These are phyloP conservation scores for Phyllosticta paracitricarpa DNA, from an alignment of 2,329 filamentous ascomycete species.

Conservation along the genomic window DNA sequence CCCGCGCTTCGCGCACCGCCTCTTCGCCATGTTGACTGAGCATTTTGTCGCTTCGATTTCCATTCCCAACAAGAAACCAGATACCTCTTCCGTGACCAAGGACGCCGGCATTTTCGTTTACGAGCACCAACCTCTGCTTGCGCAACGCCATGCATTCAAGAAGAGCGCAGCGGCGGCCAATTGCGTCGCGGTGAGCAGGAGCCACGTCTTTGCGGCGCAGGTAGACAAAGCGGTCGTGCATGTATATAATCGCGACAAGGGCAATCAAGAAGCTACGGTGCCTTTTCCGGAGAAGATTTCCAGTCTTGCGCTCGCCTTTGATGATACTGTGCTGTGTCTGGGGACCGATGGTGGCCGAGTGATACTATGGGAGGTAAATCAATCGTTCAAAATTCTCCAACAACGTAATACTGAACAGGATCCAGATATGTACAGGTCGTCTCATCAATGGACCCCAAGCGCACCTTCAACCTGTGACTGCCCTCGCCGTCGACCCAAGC, in stretches of 20 bases:
- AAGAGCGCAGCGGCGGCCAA: conserved; percentile 77
- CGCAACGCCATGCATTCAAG: conserved; percentile 74
- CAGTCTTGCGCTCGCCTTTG: conserved; percentile 61
- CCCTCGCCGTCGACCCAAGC: conserved; percentile 59
- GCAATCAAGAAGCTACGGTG: conserved; percentile 79
- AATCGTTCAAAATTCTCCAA: conserved; percentile 14
- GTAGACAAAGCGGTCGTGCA: conserved; percentile 85
- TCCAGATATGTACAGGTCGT: conserved; percentile 62
- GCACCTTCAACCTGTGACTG: conserved; percentile 72
- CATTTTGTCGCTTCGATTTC: conserved; percentile 40
- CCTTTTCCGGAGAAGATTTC: conserved; percentile 81
- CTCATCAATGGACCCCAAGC: conserved; percentile 65
- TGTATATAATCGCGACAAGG: conserved; percentile 75
- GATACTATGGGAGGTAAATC: conserved; percentile 80
- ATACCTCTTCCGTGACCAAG: conserved; percentile 46
- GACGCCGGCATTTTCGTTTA: conserved; percentile 84
- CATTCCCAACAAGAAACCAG: conserved; percentile 30
- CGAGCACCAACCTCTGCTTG: conserved; percentile 65
- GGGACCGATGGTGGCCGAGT: conserved; percentile 80
- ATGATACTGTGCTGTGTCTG: conserved; percentile 58
- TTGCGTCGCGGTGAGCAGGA: conserved; percentile 67
- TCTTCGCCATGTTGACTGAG: conserved; percentile 38
- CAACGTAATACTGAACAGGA: conserved; percentile 20
- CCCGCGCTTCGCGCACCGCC: background rate
- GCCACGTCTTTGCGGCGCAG: conserved; percentile 86